Base-by-base conservation (phyloP, 2,329 filamentous ascomycete species). In the Curvularia verruculosa region DNA sequence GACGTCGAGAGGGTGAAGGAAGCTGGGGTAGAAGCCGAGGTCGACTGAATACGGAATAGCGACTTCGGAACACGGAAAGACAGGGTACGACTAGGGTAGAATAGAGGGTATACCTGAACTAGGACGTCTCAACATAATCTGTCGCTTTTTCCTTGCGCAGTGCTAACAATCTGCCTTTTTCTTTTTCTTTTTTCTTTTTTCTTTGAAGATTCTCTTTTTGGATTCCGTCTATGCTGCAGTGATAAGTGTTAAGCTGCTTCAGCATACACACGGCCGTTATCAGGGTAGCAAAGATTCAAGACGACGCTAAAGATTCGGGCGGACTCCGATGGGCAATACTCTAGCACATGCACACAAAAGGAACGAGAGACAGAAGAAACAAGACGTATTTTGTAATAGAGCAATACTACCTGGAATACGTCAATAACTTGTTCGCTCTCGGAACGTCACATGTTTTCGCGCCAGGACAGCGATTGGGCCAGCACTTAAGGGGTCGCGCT, bases 1-100 rank as follows among this genome's bases (percentile, higher is more conserved):
- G 37, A 44, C 49, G 43, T 48, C 52, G 49, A 21, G 41, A 55
- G 34, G 36, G 15, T 58, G 47, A 29, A 47, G 28, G 37, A 39
- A 44, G 49, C 28, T 26, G 46, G 51, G 46, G 41, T 43, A 51
- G 48, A 12, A 53, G 54, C 62, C 62, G 62, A 65, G 62, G 62
- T 64, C 19, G 49, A 43, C 61, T 50, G n/a, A 23, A 59, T 44
- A 28, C 29, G 57, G 55, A 34, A 52, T 58, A 45, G 54, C 24
- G 49, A 29, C 21, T 47, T 65, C 62, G 65, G 63, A 60, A 8
- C 39, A 10, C 40, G 8, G 40, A 26, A 26, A 26, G 40, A 23
- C 40, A 43, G 40, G 40, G 40, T 41, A 23, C 39, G 23, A 5
- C 13, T 8, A 18, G 40, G 21, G 39, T 41, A 13, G 37, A 24